Percentiles rank a stretch among this genome's conserved stretches.
Evolutionary conservation across 768 basidiomycete species (phyloP).

Genomic region (Termitomyces sp.): DNA sequence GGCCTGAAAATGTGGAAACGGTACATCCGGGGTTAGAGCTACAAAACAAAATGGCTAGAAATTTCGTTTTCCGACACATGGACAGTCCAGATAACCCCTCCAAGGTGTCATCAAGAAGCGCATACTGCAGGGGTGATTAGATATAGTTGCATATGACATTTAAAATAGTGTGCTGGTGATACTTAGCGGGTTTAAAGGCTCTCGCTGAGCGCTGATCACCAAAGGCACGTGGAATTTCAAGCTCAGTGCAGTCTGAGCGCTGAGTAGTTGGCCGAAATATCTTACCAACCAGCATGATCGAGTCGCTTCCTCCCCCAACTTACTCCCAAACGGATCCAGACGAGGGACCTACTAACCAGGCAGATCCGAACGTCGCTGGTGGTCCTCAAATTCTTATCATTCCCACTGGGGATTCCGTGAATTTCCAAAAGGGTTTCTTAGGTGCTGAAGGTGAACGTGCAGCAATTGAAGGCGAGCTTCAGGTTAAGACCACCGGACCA

Average conservation of each 20-base stretch:
- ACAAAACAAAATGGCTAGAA: too few species aligned
- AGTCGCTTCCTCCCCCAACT: conserved; percentile 50
- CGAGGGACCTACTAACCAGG: conserved; percentile 16
- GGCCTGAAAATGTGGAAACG: too few species aligned
- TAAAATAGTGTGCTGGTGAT: too few species aligned
- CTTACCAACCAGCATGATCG: conserved; percentile 26
- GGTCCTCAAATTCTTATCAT: conserved; percentile 70
- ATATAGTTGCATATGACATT: too few species aligned
- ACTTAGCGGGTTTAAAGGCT: too few species aligned
- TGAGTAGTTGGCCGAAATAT: neutral
- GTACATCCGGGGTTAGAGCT: too few species aligned
- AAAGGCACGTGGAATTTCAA: neutral
- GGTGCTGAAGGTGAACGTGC: conserved; percentile 81
- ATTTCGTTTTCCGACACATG: too few species aligned
- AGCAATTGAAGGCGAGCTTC: conserved; percentile 83
- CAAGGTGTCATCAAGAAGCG: too few species aligned
- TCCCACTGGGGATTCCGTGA: conserved; percentile 62
- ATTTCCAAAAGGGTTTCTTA: conserved; percentile 83
- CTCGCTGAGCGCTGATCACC: too few species aligned
- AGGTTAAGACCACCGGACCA: conserved; percentile 66
- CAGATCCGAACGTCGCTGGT: conserved; percentile 10
- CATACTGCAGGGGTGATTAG: too few species aligned
- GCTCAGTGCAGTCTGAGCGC: too few species aligned
- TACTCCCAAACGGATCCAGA: conserved; percentile 49
- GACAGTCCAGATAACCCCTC: too few species aligned